Base-by-base conservation (phyloP, 1,284 basidiomycete genomes). In the Cryptococcus deneoformans region DNA sequence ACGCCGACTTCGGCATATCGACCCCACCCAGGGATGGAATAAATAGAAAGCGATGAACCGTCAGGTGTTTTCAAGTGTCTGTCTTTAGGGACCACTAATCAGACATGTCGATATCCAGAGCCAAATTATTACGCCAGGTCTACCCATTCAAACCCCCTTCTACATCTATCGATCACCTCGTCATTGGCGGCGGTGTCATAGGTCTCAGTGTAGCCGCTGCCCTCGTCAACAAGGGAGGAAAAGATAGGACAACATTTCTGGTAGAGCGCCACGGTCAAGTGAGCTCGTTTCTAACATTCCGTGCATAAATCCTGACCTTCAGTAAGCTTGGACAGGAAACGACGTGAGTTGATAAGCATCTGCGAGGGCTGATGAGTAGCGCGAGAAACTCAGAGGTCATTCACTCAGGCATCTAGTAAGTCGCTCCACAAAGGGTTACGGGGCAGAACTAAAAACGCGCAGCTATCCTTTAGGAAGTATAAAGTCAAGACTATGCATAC, bases 321-420 rank as follows among this genome's bases (percentile, higher is more conserved):
- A 6, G 55, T 56, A 29, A 75, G 71, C 59, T 76, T 1, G 91
- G 92, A 2, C 86, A 92, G 71, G 91, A 94, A 71, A 92, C 81
- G 11, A 93, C 90, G 92, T 88, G 66, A 52, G 79, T 60, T 39
- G 48, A 40, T 4, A 45, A 24, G 34, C 14, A 49, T 12, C 29
- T 9, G 11, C 20, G 54, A 6, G 43, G 7, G 35, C 40, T 40
- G 48, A 20, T 1, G 14, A 34, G 16, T 45, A 93, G 90, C 72
- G 92, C 92, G 42, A 86, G 95, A 20, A 97, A 97, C 73, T 95
- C 92, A 1, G 95, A 98, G 71, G 95, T 99, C 12, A 89, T 97
- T 46, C 94, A 97, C 78, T 90, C 91, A 60, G 90, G 90, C 16
- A 68, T 66, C 56, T 65, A 67, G 52, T 68, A 16, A 9, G 8